Evolutionary conservation across 164 flowering plant species (phyloP).

Genomic region (Dillenia turbinata): DNA sequence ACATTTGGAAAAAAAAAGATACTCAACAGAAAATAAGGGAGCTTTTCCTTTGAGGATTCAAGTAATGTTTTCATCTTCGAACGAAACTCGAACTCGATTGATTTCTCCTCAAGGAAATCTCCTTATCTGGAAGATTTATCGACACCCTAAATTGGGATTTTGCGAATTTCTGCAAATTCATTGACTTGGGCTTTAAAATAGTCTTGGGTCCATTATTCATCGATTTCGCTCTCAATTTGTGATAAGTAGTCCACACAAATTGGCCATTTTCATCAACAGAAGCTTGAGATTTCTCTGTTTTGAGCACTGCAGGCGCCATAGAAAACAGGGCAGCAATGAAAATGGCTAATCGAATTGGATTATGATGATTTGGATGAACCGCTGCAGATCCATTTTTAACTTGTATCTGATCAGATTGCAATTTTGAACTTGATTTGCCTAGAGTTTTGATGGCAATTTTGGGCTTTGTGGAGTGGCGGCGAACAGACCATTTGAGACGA

Average conservation of each 20-base stretch:
- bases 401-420: slow-evolving; percentile 8
- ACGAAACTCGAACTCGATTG: slow-evolving; percentile 22
- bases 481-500: slow-evolving; percentile 36
- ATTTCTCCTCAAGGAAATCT: slow-evolving; percentile 61
- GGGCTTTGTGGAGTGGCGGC: slow-evolving; percentile 38
- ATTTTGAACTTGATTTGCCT: slow-evolving; percentile 27
- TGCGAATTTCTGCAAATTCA: slow-evolving; percentile 14
- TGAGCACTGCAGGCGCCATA: slow-evolving; percentile 74
- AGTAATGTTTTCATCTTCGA: slow-evolving; percentile 21
- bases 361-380: slow-evolving; percentile 18
- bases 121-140: slow-evolving; percentile 84
- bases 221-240: slow-evolving; percentile 17
- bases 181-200: slow-evolving; percentile 46
- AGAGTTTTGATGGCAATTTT: slow-evolving; percentile 55
- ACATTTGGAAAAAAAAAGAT: slow-evolving; percentile 36
- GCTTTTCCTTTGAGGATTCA: slow-evolving; percentile 27
- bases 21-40: slow-evolving; percentile 55
- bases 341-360: slow-evolving; percentile 62
- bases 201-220: slow-evolving; percentile 45
- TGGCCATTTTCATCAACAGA: too few relatives aligned
- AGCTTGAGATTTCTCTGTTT: slow-evolving; percentile 15
- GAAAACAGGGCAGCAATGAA: slow-evolving; percentile 89
- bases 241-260: not conserved
- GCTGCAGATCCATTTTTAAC: slow-evolving; percentile 7
- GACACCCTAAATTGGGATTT: slow-evolving; percentile 64